Evolutionary conservation across 2,329 filamentous ascomycete genomes (phyloP), one percentile per base, ranked within the genome.

Genomic region (Xylaria sp.): DNA sequence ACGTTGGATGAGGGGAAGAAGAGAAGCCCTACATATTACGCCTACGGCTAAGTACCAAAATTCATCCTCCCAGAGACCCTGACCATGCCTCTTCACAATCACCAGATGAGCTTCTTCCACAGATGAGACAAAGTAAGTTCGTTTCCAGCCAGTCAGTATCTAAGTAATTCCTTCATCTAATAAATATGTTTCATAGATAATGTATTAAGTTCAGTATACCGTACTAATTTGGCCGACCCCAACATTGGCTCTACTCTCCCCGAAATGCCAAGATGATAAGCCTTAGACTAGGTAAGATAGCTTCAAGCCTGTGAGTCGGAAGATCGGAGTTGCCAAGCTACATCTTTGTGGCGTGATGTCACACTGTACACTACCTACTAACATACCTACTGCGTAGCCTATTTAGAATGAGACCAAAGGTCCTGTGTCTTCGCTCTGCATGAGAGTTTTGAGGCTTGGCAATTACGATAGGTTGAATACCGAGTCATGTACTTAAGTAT

Each of bases 301-400:
- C 44, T 42, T 50, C 33, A 56, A 50, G 38, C 49, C 55, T 39
- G 20, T 42, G n/a, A 27, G 25, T 36, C 33, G 49, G 54, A 54
- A 55, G 49, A 27, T 54, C 59, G 49, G 57, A 45, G 42, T n/a
- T 33, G 64, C 59, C 64, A 63, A 59, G 59, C 59, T 22, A 20
- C 45, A 39, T n/a, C 29, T 5, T 20, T 25, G 22, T 63, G 39
- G 47, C 29, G 45, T 29, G 25, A 61, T 61, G 29, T 61, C 42
- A 47, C 42, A 31, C 13, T 45, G 39, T 47, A 20, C 15, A 49
- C 27, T 39, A 42, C n/a, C n/a, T 42, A 31, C 25, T 22, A 42
- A 36, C 56, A 50, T 31, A n/a, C 22, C 4, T 47, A 15, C 11
- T 38, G 17, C 36, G 13, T 38, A 38, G 13, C 13, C 36, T 55